Evolutionary conservation across 2,329 filamentous ascomycete species (phyloP), one percentile per base, ranked within the genome.

Genomic region (Cadophora malorum): DNA sequence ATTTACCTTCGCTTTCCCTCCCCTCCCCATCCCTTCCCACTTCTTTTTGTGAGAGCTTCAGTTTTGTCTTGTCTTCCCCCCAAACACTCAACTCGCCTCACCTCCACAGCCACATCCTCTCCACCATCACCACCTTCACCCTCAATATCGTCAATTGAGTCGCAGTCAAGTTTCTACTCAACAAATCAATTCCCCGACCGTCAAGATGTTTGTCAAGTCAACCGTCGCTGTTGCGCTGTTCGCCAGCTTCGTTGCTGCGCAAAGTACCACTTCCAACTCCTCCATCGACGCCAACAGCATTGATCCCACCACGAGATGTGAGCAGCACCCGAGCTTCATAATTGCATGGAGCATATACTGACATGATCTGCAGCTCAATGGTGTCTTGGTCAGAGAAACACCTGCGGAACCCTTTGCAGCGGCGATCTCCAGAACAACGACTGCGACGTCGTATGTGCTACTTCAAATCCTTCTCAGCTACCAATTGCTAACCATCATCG

Each of bases 341-440:
- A 35, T 21, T 52, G 9, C n/a, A 4, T n/a, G 7, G 23, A 33
- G 25, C 47, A 21, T 23, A 56, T 31, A 68, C 72, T 76, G 61
- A 75, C 68, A 23, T 41, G 63, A 8, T 41, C 63, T 33, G 61
- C 68, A 85, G 83, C 76, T 69, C 74, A 79, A 67, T 90, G 87
- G 87, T 91, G 89, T 77, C 77, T 79, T 64, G 86, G 82, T 70
- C 81, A 90, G 80, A 79, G 79, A 69, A 87, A 88, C 79, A 83
- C 83, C 55, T 91, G 89, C 80, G 86, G 85, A 19, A 76, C 83
- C 67, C 82, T 90, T 71, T 91, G 89, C 79, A 82, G 82, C 70
- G 82, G 83, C 70, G 75, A 78, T 70, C 79, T 81, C 72, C 79
- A 76, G 69, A 74, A 76, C 70, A 90, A 90, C 80, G 78, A 75